Conservation (phyloP, 345 rosid species). For the Moricandia moricandioides region DNA sequence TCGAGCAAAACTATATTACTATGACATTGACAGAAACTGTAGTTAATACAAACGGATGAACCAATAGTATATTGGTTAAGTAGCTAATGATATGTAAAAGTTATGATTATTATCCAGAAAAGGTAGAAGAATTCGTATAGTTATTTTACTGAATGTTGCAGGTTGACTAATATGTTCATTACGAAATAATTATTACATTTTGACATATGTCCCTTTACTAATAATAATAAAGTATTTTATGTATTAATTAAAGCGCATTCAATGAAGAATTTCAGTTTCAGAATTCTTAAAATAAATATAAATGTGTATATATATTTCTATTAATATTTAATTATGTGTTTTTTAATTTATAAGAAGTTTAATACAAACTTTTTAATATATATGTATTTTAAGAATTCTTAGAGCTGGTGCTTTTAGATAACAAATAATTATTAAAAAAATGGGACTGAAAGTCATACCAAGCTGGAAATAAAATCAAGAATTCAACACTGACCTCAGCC, state of each 20-base stretch:
- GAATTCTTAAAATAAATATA: too few species aligned
- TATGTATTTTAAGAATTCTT: too few species aligned
- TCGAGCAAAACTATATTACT: not conserved
- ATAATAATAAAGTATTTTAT: too few species aligned
- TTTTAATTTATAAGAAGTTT: too few species aligned
- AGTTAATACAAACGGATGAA: not conserved
- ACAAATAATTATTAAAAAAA: not conserved
- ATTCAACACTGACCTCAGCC: slow-evolving; percentile 1
- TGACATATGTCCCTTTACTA: not conserved
- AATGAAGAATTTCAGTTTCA: too few species aligned
- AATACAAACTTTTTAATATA: too few species aligned
- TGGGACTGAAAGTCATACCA: not conserved
- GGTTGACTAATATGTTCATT: not conserved
- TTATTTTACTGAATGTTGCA: not conserved
- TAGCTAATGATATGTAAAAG: not conserved
- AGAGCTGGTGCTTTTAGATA: too few species aligned
- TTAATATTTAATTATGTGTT: too few species aligned
- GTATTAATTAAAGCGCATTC: too few species aligned
- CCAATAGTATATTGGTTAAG: not conserved
- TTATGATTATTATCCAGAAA: too few species aligned
- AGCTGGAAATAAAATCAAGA: not conserved
- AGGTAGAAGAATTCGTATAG: not conserved
- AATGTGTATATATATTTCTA: too few species aligned
- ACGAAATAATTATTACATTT: too few species aligned
- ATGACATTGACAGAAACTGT: not conserved